A percentile compares a stretch with the other conserved stretches of the same genome.
Evolutionary conservation across 148 eudicot species (phyloP).

Genomic region (Salicornia ramosissima): DNA sequence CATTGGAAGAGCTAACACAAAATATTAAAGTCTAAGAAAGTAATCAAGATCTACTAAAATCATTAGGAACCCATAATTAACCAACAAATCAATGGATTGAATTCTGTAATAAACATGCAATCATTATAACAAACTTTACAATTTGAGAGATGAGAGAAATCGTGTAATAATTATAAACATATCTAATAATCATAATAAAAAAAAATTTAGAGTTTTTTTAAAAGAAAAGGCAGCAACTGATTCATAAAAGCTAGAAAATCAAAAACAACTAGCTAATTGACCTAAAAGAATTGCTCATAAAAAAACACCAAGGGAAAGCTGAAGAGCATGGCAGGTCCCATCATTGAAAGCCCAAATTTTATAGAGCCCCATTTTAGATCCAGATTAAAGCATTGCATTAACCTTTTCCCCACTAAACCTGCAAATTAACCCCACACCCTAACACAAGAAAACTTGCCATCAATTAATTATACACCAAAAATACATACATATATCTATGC

Average conservation of each 20-base stretch:
- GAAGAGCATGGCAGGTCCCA: conserved; percentile 82
- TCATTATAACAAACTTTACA: conserved; percentile 6
- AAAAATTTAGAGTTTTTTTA: neutral
- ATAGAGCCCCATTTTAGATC: conserved; percentile 89
- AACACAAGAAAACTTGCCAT: too few relatives aligned
- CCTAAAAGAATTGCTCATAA: conserved; percentile 72
- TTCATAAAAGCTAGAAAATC: neutral
- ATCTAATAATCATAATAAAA: neutral
- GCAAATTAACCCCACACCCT: too few relatives aligned
- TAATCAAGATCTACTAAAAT: too few relatives aligned
- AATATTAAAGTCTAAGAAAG: neutral
- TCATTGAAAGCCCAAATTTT: conserved; percentile 97
- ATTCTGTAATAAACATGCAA: neutral
- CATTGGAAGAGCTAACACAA: conserved; percentile 68
- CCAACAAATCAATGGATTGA: neutral
- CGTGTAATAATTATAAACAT: neutral
- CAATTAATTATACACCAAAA: too few relatives aligned
- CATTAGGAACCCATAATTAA: neutral
- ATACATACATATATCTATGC: too few relatives aligned
- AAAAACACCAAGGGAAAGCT: conserved; percentile 78
- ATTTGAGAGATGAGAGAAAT: neutral
- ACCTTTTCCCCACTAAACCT: conserved; percentile 41
- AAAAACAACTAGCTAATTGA: conserved; percentile 20
- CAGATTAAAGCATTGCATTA: conserved; percentile 53
- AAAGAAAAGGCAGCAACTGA: neutral